These are phyloP conservation scores for Ceriops tagal DNA, from an alignment of 345 rosid genomes.

Conservation along the genomic window DNA sequence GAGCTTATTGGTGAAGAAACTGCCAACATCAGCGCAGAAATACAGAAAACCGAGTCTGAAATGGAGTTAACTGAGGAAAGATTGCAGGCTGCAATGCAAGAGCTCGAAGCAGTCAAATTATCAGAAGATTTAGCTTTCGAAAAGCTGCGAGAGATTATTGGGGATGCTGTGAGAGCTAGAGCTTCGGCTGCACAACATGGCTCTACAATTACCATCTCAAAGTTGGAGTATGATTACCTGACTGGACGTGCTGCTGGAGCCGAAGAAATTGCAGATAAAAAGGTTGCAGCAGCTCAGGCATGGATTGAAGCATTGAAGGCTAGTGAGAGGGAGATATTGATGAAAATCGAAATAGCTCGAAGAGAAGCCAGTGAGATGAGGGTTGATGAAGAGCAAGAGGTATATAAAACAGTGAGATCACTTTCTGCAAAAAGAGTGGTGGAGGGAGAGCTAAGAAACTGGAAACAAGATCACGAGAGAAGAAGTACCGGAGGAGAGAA, in stretches of 20 bases:
- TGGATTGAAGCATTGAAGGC: slow-evolving; percentile 84
- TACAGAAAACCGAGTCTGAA: slow-evolving; percentile 44
- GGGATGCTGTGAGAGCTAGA: slow-evolving; percentile 45
- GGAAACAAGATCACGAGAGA: slow-evolving; percentile 30
- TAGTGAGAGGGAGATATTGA: slow-evolving; percentile 61
- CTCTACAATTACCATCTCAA: slow-evolving; percentile 57
- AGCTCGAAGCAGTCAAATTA: slow-evolving; percentile 53
- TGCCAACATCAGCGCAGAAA: slow-evolving; percentile 39
- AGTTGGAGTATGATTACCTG: slow-evolving; percentile 80
- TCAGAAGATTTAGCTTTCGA: slow-evolving; percentile 59
- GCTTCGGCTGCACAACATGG: slow-evolving; percentile 40
- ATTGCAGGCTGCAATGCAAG: slow-evolving; percentile 48
- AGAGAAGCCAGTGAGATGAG: slow-evolving; percentile 43
- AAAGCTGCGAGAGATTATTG: slow-evolving; percentile 46
- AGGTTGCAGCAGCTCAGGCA: slow-evolving; percentile 88
- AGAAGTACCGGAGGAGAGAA: slow-evolving; percentile 22
- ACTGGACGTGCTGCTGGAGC: slow-evolving; percentile 59
- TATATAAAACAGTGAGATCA: slow-evolving; percentile 41
- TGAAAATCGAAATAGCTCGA: slow-evolving; percentile 51
- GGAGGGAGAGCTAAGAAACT: slow-evolving; percentile 44
- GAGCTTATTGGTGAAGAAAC: slow-evolving; percentile 44
- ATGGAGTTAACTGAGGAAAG: slow-evolving; percentile 51
- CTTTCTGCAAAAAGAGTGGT: slow-evolving; percentile 45
- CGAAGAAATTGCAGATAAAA: slow-evolving; percentile 75
- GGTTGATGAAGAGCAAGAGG: slow-evolving; percentile 54